A percentile compares a stretch with the other conserved stretches of the same genome.
Conservation (phyloP, 192 early-diverging fungal species). For the Martensiomyces pterosporus region DNA sequence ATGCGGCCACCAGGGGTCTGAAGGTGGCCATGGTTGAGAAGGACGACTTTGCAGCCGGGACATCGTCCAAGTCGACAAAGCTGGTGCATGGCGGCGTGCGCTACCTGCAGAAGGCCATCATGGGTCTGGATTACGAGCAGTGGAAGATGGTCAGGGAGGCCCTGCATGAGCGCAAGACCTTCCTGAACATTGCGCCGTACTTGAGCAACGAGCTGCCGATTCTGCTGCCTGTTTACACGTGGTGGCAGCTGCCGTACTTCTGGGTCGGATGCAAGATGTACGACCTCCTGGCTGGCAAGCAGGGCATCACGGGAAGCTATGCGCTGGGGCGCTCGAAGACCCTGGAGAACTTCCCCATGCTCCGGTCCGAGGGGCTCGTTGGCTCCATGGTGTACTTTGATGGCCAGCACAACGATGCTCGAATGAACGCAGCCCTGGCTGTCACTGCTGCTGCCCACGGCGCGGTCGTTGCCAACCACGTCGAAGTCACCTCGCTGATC, state of each 20-base stretch:
- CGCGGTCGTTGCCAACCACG: conserved; percentile 89
- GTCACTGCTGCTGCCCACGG: conserved; percentile 88
- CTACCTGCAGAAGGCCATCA: conserved; percentile 94
- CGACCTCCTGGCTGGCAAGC: conserved; percentile 81
- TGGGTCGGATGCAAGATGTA: conserved; percentile 93
- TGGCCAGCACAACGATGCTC: conserved; percentile 95
- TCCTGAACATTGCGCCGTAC: conserved; percentile 95
- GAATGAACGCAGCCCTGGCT: conserved; percentile 94
- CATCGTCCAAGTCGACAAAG: conserved; percentile 89
- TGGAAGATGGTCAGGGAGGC: conserved; percentile 95
- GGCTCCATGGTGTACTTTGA: conserved; percentile 98
- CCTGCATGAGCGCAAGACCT: conserved; percentile 89
- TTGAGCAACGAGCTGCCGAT: conserved; percentile 90
- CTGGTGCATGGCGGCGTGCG: conserved; percentile 96
- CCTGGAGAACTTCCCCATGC: conserved; percentile 93
- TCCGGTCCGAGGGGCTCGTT: conserved; percentile 79
- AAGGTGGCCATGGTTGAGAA: conserved; percentile 92
- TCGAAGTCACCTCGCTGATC: conserved; percentile 77
- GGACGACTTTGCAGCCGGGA: conserved; percentile 93
- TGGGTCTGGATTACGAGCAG: conserved; percentile 92
- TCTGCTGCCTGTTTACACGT: conserved; percentile 91
- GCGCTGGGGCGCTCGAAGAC: conserved; percentile 80
- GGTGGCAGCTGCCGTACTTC: conserved; percentile 97
- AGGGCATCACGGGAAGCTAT: conserved; percentile 79
- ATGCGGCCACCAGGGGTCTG: conserved; percentile 89